Conservation (phyloP, 2,329 filamentous ascomycete genomes). For the Polychaeton citri region DNA sequence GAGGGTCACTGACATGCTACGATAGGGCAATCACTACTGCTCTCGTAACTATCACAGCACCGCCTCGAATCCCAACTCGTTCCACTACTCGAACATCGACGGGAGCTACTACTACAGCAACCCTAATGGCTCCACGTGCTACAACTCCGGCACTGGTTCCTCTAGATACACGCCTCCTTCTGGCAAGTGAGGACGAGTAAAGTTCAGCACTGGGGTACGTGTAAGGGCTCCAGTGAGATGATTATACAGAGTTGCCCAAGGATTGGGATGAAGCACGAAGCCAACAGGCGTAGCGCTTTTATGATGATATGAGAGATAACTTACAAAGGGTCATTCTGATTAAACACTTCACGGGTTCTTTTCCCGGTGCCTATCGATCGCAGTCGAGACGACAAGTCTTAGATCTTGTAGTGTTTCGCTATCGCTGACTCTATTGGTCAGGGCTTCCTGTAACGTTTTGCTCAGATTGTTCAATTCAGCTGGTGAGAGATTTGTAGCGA, state of each 20-base stretch:
- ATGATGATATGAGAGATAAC: too few species aligned
- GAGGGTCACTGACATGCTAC: not conserved
- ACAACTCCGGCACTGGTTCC: conserved; percentile 46
- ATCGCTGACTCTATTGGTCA: conserved; percentile 9
- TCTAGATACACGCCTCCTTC: conserved; percentile 47
- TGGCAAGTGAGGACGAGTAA: too few species aligned
- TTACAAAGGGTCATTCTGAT: too few species aligned
- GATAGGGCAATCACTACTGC: conserved; percentile 55
- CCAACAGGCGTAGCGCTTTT: too few species aligned
- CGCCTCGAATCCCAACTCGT: conserved; percentile 44
- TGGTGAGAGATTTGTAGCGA: conserved; percentile 2
- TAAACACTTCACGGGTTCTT: too few species aligned
- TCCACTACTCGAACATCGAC: conserved; percentile 55
- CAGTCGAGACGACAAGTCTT: conserved; percentile 1
- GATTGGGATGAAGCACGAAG: too few species aligned
- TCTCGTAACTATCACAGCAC: conserved; percentile 47
- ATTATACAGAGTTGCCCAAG: too few species aligned
- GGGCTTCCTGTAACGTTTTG: conserved; percentile 5
- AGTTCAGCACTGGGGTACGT: too few species aligned
- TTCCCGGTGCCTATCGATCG: not conserved
- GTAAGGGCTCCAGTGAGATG: too few species aligned
- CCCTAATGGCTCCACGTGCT: conserved; percentile 51
- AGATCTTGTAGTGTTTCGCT: conserved; percentile 14
- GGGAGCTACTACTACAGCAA: conserved; percentile 60
- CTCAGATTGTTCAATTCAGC: conserved; percentile 7